Base-by-base conservation (phyloP, 768 basidiomycete genomes). In the Termitomyces sp. region DNA sequence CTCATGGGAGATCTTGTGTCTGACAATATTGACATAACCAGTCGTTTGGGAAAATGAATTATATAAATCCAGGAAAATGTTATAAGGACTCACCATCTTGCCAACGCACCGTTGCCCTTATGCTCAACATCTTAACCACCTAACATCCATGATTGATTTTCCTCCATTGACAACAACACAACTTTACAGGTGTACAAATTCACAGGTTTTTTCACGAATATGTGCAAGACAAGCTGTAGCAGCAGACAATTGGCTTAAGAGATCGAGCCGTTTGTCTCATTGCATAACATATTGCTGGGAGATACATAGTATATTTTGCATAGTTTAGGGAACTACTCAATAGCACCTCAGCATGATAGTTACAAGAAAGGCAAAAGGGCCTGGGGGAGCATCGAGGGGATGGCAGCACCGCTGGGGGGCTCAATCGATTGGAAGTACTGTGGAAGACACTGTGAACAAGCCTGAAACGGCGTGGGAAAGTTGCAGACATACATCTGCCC, bases 401-500 rank as follows among this genome's bases (percentile, higher is more conserved):
- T 75, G n/a, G 84, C 72, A 61, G 79, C 66, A 51, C 85, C 84
- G 65, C 63, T 81, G 52, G 83, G 84, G 9, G 84, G 84, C 70
- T 87, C 83, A 56, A 84, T 84, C 24, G 81, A 82, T 72, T 78
- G 76, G 79, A 75, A 84, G 75, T 84, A 86, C 81, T 78, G 63
- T 36, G 46, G 57, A 20, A 37, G 24, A 47, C 18, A 20, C 18
- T 20, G 31, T 61, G 11, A 52, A 70, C 31, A 20, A 54, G 6
- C 5, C 52, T 9, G 50, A 30, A 55, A 36, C 34, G 44, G 55
- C 39, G 49, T 31, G 46, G 47, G 33, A 27, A 53, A 12, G 24
- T 3, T 42, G 27, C 2, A 24, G 11, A 80, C 81, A 71, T 64
- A 82, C 82, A 68, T 61, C 66, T 37, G 76, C 78, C 82, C 82